Percentiles rank a stretch among this genome's conserved stretches.
Evolutionary conservation across 2,329 filamentous ascomycete species (phyloP).

Genomic region (Stachybotrys elegans): DNA sequence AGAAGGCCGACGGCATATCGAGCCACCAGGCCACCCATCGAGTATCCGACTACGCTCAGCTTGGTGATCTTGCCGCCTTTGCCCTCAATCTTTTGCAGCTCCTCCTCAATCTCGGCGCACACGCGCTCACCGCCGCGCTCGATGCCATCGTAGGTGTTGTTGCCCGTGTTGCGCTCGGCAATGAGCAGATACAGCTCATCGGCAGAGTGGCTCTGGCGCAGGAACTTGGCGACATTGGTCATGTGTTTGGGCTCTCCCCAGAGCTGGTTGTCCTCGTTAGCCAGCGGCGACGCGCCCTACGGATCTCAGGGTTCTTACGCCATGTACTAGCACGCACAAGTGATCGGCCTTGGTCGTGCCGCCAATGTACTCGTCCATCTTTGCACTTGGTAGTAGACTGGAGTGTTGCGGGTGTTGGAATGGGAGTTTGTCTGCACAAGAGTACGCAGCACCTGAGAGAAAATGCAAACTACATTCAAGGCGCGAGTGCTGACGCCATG

Average conservation of each 20-base stretch:
- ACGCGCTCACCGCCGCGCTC: slow-evolving; percentile 64
- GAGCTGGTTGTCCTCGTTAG: slow-evolving; percentile 39
- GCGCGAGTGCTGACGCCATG: too few species aligned
- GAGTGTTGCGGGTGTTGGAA: too few species aligned
- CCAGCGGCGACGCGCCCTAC: too few species aligned
- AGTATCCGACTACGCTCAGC: slow-evolving; percentile 85
- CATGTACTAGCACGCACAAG: slow-evolving; percentile 72
- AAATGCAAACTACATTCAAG: too few species aligned
- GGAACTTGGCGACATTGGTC: slow-evolving; percentile 58
- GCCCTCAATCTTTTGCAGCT: slow-evolving; percentile 49
- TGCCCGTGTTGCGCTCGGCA: slow-evolving; percentile 68
- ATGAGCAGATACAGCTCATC: slow-evolving; percentile 66
- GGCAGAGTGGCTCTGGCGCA: slow-evolving; percentile 56
- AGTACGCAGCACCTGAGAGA: too few species aligned
- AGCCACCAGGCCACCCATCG: slow-evolving; percentile 79
- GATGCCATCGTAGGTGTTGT: slow-evolving; percentile 66
- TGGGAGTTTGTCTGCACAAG: too few species aligned
- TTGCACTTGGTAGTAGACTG: too few species aligned
- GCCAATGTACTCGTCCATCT: slow-evolving; percentile 42
- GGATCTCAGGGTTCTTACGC: slow-evolving; percentile 45
- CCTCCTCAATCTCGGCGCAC: slow-evolving; percentile 61
- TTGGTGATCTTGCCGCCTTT: slow-evolving; percentile 70
- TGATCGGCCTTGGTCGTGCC: slow-evolving; percentile 57
- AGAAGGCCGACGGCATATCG: slow-evolving; percentile 84
- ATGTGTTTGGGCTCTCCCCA: slow-evolving; percentile 79